Conservation (phyloP, 2,329 filamentous ascomycete genomes). For the Mollisiaceae sp. region DNA sequence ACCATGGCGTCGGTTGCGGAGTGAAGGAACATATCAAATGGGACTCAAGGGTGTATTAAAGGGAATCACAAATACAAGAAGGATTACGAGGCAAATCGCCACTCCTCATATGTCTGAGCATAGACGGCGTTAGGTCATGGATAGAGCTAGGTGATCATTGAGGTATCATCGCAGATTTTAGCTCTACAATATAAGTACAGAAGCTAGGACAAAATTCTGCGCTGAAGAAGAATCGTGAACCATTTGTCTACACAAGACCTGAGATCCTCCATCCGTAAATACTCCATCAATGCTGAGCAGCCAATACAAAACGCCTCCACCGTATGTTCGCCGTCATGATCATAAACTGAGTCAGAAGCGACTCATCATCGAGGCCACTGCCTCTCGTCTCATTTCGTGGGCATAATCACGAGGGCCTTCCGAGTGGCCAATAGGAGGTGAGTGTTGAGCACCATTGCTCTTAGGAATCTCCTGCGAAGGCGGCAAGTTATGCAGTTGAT, state of each 20-base stretch:
- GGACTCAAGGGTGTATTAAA: neutral
- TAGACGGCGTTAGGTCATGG: constrained; percentile 21
- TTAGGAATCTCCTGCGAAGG: constrained; percentile 21
- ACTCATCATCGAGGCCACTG: constrained; percentile 33
- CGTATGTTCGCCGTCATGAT: constrained; percentile 37
- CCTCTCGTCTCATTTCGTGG: constrained; percentile 35
- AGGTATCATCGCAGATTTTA: constrained; percentile 21
- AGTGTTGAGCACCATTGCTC: constrained; percentile 33
- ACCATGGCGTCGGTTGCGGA: constrained; percentile 27
- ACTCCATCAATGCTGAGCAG: constrained; percentile 29
- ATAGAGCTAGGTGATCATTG: constrained; percentile 11
- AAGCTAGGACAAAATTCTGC: constrained; percentile 12
- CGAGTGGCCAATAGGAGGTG: constrained; percentile 25
- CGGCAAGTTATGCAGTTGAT: constrained; percentile 28
- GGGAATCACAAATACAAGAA: constrained; percentile 9
- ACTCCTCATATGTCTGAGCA: constrained; percentile 15
- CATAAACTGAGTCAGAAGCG: constrained; percentile 35
- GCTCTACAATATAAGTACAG: constrained; percentile 38
- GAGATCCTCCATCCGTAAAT: constrained; percentile 22
- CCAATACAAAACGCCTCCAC: constrained; percentile 31
- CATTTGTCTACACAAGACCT: constrained; percentile 31
- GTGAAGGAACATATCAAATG: constrained; percentile 1
- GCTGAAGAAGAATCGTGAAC: constrained; percentile 29
- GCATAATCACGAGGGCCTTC: constrained; percentile 36
- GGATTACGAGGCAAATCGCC: neutral